phyloP scores from a whole-genome alignment of 192 early-diverging fungal species.

The Dissophora ornata region DNA sequence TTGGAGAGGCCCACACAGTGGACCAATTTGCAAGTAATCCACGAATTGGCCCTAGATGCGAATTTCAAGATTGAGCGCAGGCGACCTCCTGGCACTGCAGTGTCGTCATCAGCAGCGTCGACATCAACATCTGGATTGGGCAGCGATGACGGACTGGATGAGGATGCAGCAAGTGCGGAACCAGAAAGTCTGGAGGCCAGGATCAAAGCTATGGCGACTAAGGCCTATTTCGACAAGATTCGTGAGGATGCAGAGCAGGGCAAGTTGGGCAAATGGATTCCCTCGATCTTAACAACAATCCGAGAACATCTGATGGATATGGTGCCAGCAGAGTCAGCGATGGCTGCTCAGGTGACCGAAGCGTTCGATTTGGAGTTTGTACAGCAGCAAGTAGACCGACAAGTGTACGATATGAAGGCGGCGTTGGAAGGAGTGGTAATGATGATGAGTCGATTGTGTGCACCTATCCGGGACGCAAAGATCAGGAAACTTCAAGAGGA shows the following conservation, averaged over 20 bases:
- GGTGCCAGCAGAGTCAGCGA: conserved; percentile 63
- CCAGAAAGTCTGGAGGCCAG: conserved; percentile 59
- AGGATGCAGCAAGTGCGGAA: too few species aligned
- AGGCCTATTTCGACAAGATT: conserved; percentile 79
- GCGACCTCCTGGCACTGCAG: neutral
- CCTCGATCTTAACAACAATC: conserved; percentile 34
- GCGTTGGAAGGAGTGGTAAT: conserved; percentile 60
- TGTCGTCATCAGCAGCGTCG: neutral
- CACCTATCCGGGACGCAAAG: conserved; percentile 77
- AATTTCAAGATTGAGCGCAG: conserved; percentile 68
- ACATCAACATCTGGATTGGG: neutral
- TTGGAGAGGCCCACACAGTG: conserved; percentile 22
- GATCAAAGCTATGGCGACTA: conserved; percentile 69
- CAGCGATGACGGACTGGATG: neutral
- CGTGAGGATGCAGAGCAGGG: conserved; percentile 67
- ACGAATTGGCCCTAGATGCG: conserved; percentile 82
- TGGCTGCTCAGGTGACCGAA: conserved; percentile 70
- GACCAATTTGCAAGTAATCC: conserved; percentile 76
- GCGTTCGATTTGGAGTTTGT: conserved; percentile 76
- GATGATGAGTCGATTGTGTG: conserved; percentile 79
- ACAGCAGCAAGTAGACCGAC: conserved; percentile 69
- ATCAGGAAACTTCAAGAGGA: conserved; percentile 51
- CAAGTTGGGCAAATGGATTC: conserved; percentile 59
- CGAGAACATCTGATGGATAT: conserved; percentile 73
- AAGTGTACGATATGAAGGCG: conserved; percentile 64